Evolutionary conservation across 257 asterid species (phyloP), one percentile per base, ranked within the genome.

Genomic region (Cinchona pubescens): DNA sequence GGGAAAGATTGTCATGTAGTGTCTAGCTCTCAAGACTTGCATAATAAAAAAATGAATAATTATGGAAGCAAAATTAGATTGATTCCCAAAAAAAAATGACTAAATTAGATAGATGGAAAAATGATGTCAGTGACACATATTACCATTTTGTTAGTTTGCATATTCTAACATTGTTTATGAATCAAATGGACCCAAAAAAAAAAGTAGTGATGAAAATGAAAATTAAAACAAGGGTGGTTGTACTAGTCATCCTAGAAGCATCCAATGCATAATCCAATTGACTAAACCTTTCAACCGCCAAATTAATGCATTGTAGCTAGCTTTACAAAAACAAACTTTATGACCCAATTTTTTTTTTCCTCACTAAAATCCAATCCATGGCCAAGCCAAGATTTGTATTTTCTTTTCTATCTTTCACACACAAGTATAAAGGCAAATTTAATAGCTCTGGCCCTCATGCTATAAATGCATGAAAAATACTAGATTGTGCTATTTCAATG

Each of bases 391-490:
- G 4, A 67, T 21, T 12, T 10, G 66, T 18, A 45, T 30, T 71
- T 67, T 59, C 74, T 79, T 65, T 61, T 60, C 79, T 76, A 56
- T 63, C 56, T 77, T 83, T 78, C 88, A 80, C 79, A n/a, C n/a
- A 84, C 74, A 80, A 60, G 55, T 13, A 29, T 72, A 63, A 55
- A 55, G 74, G 42, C 55, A 66, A 77, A 80, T 84, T 85, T 48
- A 88, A 85, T 85, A 81, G 81, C 85, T 81, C 69, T 84, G 93
- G 90, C 82, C 97, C 86, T 82, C 88, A 58, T 77, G 80, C 85
- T 43, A 85, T 86, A 80, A 88, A 90, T 79, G 89, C 79, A 56
- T 69, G 85, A 79, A 82, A n/a, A 74, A 65, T 69, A 74, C 70
- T 64, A 56, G 40, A 53, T 51, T 72, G 15, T 60, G 84, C 77